A percentile compares a stretch with the other conserved stretches of the same genome.
Evolutionary conservation across 2,329 filamentous ascomycete genomes (phyloP).

Genomic region (Graphilbum sp.): DNA sequence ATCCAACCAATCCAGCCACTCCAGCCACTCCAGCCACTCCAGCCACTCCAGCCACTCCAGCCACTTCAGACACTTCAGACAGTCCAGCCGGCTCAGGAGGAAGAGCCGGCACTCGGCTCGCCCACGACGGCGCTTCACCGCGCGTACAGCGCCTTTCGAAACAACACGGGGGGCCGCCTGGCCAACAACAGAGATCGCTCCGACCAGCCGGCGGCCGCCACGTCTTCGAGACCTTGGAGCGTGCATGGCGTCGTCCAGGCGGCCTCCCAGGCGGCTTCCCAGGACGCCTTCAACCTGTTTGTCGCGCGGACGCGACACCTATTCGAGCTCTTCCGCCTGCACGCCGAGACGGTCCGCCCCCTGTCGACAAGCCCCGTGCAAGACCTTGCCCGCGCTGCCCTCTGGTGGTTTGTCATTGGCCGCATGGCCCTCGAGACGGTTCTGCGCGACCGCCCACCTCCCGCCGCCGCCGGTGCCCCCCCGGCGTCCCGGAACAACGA

Average conservation of each 20-base stretch:
- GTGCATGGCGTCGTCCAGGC: constrained; percentile 9
- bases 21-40: not conserved
- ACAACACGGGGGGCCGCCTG: constrained; percentile 10
- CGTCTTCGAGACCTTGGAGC: too few relatives aligned
- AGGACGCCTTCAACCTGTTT: constrained; percentile 56
- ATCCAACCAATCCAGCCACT: too few relatives aligned
- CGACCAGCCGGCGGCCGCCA: too few relatives aligned
- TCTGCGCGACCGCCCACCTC: constrained; percentile 44
- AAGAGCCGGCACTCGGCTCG: constrained; percentile 18
- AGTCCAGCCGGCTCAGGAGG: too few relatives aligned
- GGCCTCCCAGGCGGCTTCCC: constrained; percentile 28
- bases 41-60: not conserved
- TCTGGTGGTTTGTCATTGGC: constrained; percentile 86
- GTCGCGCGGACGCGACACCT: constrained; percentile 55
- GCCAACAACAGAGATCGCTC: constrained; percentile 8
- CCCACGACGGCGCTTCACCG: constrained; percentile 13
- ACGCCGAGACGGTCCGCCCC: constrained; percentile 57
- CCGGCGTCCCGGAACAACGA: constrained; percentile 26
- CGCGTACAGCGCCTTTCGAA: constrained; percentile 11
- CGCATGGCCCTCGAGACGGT: constrained; percentile 57
- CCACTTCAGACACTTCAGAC: not conserved
- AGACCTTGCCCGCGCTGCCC: constrained; percentile 54
- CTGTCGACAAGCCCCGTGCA: constrained; percentile 44
- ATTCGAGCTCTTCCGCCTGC: constrained; percentile 58
- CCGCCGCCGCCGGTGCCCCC: constrained; percentile 29